A percentile compares a stretch with the other conserved stretches of the same genome.
Conservation (phyloP, 2,329 filamentous ascomycete species). For the Elsinoe australis region DNA sequence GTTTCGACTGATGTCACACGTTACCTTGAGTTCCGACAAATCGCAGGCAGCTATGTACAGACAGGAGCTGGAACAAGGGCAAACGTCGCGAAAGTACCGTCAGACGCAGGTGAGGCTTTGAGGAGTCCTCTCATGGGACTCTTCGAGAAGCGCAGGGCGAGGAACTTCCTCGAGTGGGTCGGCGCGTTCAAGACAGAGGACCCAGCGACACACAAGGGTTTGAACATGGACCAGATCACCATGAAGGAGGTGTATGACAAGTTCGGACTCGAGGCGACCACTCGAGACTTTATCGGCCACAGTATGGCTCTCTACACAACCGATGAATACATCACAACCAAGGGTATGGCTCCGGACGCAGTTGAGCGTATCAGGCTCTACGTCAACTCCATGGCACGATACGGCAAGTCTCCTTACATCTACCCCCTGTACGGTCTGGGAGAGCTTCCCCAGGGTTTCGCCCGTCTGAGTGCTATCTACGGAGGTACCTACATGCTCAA, state of each 20-base stretch:
- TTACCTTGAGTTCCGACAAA: slow-evolving; percentile 51
- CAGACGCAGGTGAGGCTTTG: slow-evolving; percentile 82
- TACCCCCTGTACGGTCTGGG: slow-evolving; percentile 96
- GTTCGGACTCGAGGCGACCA: slow-evolving; percentile 81
- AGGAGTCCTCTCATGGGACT: slow-evolving; percentile 92
- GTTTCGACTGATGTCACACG: slow-evolving; percentile 73
- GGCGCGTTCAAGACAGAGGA: slow-evolving; percentile 78
- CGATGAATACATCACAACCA: slow-evolving; percentile 71
- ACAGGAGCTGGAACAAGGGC: slow-evolving; percentile 75
- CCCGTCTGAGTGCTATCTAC: slow-evolving; percentile 94
- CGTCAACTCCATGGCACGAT: slow-evolving; percentile 93
- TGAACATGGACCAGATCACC: slow-evolving; percentile 63
- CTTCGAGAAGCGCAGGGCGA: slow-evolving; percentile 95
- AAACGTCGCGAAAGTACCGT: slow-evolving; percentile 93
- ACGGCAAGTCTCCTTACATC: slow-evolving; percentile 98
- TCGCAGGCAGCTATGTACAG: slow-evolving; percentile 93
- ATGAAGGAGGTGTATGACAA: slow-evolving; percentile 99
- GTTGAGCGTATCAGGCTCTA: slow-evolving; percentile 92
- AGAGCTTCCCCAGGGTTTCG: slow-evolving; percentile 95
- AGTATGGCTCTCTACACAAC: slow-evolving; percentile 94
- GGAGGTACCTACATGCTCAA: slow-evolving; percentile 99
- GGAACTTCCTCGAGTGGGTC: slow-evolving; percentile 94
- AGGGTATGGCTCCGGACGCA: slow-evolving; percentile 70
- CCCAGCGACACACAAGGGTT: slow-evolving; percentile 82
- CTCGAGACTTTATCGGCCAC: slow-evolving; percentile 93